These are phyloP conservation scores for Microbotryum saponariae DNA, from an alignment of 1,284 basidiomycete species.

Conservation along the genomic window DNA sequence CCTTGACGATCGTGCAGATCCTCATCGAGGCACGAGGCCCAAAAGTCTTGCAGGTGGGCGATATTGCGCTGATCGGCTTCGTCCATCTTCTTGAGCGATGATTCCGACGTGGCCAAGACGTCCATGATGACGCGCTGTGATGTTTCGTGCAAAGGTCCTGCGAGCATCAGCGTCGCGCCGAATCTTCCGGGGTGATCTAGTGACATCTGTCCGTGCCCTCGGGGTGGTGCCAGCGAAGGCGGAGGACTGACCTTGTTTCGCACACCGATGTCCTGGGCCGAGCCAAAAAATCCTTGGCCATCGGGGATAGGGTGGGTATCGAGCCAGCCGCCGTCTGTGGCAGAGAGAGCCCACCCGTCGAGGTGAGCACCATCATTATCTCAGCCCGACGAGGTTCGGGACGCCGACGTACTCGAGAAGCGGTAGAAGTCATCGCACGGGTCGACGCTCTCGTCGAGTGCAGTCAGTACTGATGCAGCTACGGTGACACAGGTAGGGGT, in stretches of 20 bases:
- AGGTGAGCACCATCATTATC: conserved; percentile 33
- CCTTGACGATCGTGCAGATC: conserved; percentile 45
- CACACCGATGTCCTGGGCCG: conserved; percentile 42
- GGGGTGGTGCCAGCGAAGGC: background rate
- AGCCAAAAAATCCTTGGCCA: conserved; percentile 60
- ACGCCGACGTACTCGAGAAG: conserved; percentile 48
- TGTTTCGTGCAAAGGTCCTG: conserved; percentile 39
- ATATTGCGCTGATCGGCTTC: conserved; percentile 59
- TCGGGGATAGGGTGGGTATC: conserved; percentile 70
- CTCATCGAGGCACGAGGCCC: conserved; percentile 75
- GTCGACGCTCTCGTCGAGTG: conserved; percentile 72
- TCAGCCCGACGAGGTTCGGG: conserved; percentile 41
- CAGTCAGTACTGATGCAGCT: conserved; percentile 70
- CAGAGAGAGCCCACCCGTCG: conserved; percentile 26
- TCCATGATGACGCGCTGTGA: conserved; percentile 42
- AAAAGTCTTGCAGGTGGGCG: conserved; percentile 69
- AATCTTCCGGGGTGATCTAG: too few relatives aligned
- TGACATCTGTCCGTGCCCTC: background rate
- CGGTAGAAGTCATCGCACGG: conserved; percentile 95
- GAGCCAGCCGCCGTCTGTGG: conserved; percentile 65
- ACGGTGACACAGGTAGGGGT: conserved; percentile 73
- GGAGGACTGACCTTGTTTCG: conserved; percentile 39
- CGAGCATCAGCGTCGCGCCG: conserved; percentile 48
- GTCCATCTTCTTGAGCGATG: conserved; percentile 5
- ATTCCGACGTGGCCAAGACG: conserved; percentile 38